Percentiles rank a stretch among this genome's conserved stretches.
These are phyloP conservation scores for Euphorbia pulcherrima DNA, from an alignment of 345 rosid species.

Conservation along the genomic window DNA sequence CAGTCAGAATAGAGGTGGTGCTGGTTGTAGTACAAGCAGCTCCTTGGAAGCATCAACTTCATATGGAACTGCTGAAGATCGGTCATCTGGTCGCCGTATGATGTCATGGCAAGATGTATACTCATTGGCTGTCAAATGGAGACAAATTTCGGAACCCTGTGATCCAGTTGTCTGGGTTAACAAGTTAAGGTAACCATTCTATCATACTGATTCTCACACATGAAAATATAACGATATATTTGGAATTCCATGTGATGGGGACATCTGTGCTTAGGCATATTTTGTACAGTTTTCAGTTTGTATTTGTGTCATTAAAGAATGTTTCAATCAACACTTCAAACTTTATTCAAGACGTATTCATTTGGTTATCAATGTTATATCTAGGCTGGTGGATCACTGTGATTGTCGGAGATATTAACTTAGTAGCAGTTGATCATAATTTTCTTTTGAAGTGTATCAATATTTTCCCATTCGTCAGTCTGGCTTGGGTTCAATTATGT, in stretches of 20 bases:
- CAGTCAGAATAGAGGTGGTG: slow-evolving; percentile 95
- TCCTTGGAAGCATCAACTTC: slow-evolving; percentile 58
- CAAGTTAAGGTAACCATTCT: slow-evolving; percentile 62
- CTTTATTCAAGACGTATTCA: background rate
- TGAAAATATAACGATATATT: slow-evolving; percentile 1
- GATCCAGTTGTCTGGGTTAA: slow-evolving; percentile 98
- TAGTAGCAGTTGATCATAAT: background rate
- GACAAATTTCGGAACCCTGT: slow-evolving; percentile 99
- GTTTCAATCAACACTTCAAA: background rate
- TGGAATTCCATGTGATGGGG: background rate
- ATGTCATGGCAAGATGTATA: slow-evolving; percentile 88
- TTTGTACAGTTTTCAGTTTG: background rate
- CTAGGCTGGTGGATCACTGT: background rate
- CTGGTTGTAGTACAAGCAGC: slow-evolving; percentile 89
- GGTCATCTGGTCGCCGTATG: slow-evolving; percentile 48
- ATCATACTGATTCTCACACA: background rate
- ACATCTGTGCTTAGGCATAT: too few species aligned
- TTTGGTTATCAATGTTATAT: background rate
- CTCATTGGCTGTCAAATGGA: slow-evolving; percentile 84
- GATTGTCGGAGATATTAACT: background rate
- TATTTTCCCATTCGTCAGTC: background rate
- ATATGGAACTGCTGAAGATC: slow-evolving; percentile 58
- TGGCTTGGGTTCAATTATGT: background rate
- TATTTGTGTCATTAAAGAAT: background rate
- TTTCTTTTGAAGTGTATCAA: background rate